Base-by-base conservation (phyloP, 2,329 filamentous ascomycete species). In the Cytospora mali region DNA sequence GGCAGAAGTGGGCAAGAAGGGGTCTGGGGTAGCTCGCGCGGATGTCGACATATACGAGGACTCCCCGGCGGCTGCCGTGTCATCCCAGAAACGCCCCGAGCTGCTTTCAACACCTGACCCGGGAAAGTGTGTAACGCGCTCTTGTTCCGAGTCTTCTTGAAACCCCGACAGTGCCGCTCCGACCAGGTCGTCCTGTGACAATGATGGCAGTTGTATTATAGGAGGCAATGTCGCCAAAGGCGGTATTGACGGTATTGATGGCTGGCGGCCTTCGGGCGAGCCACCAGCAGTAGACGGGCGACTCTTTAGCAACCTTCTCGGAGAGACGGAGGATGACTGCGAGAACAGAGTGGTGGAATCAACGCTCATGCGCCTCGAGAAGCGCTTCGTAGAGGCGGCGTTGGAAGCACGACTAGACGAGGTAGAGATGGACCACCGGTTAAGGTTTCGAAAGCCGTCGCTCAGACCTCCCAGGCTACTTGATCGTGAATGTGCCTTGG, bases 391-490 rank as follows among this genome's bases (percentile, higher is more conserved):
- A 23, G 73, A 70, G 61, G 73, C 72, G 53, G 72, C 69, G 51
- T 68, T 67, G 53, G 80, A 81, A 42, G 76, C 73, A 66, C 75
- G 78, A 64, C 79, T 84, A 49, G 82, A 84, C 10, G 75, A 71
- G 56, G 82, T 83, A 16, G 83, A 85, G 23, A 76, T 74, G 49
- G 82, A 84, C 81, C 81, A 83, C 69, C 81, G 79, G 69, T 84
- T 81, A 64, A 81, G 75, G 66, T 79, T 80, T 70, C 78, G 79
- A 48, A 80, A 75, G 51, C 75, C 73, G 62, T 83, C 80, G 69
- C 74, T 78, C 66, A 75, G 65, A 65, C 72, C 73, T 59, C 71
- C 72, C 25, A 72, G 69, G 64, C 70, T 76, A 63, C 71, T 76
- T 13, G 76, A 75, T 53, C 76, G 73, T 54, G 76, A 76, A 57